Base-by-base conservation (phyloP, 1,284 basidiomycete genomes). In the Gymnopus androsaceus region DNA sequence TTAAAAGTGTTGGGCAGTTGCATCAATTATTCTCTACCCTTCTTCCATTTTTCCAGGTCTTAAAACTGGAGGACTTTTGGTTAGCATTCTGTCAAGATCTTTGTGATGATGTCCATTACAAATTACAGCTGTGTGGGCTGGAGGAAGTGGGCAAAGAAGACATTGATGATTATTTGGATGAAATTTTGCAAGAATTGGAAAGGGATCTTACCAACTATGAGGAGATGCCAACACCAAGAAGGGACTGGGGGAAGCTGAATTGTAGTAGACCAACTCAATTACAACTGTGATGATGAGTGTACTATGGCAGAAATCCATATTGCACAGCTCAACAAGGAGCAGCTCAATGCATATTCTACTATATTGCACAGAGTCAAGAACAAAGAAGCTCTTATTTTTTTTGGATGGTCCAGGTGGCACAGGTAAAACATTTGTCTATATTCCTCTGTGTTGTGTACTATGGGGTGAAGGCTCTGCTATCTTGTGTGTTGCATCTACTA, bases 341-440 rank as follows among this genome's bases (percentile, higher is more conserved):
- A 81, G 54, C 55, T 36, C 2, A 2, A 4, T 21, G 72, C 72
- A 1, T 80, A 61, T 61, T 55, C 75, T 41, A 3, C 40, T 1
- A 68, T 80, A n/a, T n/a, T n/a, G n/a, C n/a, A n/a, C n/a, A n/a
- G n/a, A n/a, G n/a, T n/a, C n/a, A n/a, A n/a, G n/a, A n/a, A n/a
- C 30, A 50, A 69, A 1, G 27, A 58, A 4, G 71, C 75, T n/a
- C 0, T 1, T 38, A 3, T 71, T 30, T 79, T 74, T 44, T 79
- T 79, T 0, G 72, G 70, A n/a, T n/a, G n/a, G n/a, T n/a, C n/a
- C n/a, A n/a, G n/a, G n/a, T n/a, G n/a, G n/a, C n/a, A n/a, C n/a
- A 55, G 79, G 79, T 1, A 83, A 83, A 56, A 83, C 78, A 0
- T 82, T 72, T 64, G 41, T 81, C 0, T 74, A 74, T 56, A 78